phyloP scores from a whole-genome alignment of 257 asterid genomes.

The Solanum medicagineum region DNA sequence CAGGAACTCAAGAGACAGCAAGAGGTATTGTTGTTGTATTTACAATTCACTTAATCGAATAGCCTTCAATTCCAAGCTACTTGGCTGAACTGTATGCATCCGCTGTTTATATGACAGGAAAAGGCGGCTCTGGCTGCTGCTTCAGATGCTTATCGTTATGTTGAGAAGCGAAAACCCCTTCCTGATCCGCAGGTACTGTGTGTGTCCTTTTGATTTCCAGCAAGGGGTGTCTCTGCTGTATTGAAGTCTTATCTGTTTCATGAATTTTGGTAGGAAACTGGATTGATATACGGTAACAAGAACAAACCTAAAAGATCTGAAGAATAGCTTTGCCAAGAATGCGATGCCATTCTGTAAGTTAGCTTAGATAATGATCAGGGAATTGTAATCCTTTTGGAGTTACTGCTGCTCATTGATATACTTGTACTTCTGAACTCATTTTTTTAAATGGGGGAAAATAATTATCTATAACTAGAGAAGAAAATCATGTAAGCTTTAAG shows the following conservation, averaged over 20 bases:
- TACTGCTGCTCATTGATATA: neutral
- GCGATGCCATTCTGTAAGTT: conserved; percentile 11
- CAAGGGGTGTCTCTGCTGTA: neutral
- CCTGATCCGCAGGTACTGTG: conserved; percentile 76
- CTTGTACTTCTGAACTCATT: neutral
- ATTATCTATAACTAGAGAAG: neutral
- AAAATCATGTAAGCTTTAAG: neutral
- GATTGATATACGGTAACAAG: conserved; percentile 66
- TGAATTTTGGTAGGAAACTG: conserved; percentile 48
- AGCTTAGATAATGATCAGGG: conserved; percentile 7
- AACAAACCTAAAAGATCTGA: conserved; percentile 23
- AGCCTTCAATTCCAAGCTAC: neutral
- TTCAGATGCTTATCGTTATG: conserved; percentile 48
- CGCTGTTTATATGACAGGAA: conserved; percentile 27
- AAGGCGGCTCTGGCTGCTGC: conserved; percentile 70
- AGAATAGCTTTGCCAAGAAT: conserved; percentile 11
- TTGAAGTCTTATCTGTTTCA: neutral
- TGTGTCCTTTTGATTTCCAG: neutral
- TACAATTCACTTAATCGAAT: neutral
- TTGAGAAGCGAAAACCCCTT: conserved; percentile 68
- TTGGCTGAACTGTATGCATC: neutral
- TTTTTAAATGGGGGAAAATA: neutral
- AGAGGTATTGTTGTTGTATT: conserved; percentile 21
- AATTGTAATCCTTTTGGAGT: neutral
- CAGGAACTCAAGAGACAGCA: conserved; percentile 78